Base-by-base conservation (phyloP, 1,284 basidiomycete genomes). In the Sphaerobolus stellatus region DNA sequence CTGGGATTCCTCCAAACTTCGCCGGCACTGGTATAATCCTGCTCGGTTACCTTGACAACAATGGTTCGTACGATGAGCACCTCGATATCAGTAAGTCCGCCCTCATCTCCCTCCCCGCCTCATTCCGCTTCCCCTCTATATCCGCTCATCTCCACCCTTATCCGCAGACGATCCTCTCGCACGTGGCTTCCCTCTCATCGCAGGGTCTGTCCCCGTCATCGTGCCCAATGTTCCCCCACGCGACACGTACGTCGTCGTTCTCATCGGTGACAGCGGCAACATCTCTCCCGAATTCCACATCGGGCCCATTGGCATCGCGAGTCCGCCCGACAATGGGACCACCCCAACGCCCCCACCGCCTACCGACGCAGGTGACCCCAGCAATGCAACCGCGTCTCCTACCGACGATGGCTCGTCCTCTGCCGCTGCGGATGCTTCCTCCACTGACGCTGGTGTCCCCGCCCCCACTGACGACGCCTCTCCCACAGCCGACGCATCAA, bases 191-290 rank as follows among this genome's bases (percentile, higher is more conserved):
- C 70, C 71, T 50, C 72, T 86, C 54, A 74, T 72, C 4, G 71
- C 70, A 43, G 82, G 81, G 24, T 65, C 74, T 48, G 78, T 78
- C 8, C 60, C 76, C 48, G 69, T 87, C 53, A 82, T 77, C 6
- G 82, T 86, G 29, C 85, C 86, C 8, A 56, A 74, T 40, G 82
- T 87, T 1, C 61, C 67, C 25, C 58, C 66, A 20, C 58, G 74
- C 20, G 48, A 62, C 31, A 65, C 74, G 60, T 81, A 81, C 56
- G 78, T 81, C 54, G 63, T 81, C 22, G 78, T 77, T 44, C 60
- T 81, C 24, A 76, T 80, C 49, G 79, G 79, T 5, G 77, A 81
- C 59, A 79, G 77, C 20, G 79, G 78, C 34, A 80, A 80, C 65
- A 65, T 62, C 25, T 69, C 74, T 48, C 61, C 63, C 25, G 53